Conservation (phyloP, 129 eudicot species). For the Oenanthe sinensis region DNA sequence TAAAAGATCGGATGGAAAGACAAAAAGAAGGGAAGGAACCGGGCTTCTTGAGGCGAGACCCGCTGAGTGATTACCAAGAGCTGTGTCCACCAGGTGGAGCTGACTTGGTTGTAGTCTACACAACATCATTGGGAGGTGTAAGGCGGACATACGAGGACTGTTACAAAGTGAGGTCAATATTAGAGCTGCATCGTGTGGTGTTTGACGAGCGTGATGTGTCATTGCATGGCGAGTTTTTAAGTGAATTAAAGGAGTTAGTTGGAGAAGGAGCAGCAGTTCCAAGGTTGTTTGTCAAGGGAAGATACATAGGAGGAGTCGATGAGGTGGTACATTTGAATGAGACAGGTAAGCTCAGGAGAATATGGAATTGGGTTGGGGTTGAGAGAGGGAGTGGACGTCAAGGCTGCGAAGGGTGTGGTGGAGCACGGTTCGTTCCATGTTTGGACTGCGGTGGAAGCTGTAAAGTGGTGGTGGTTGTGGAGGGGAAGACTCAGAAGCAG, state of each 20-base stretch:
- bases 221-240: constrained; percentile 49
- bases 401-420: constrained; percentile 83
- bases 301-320: constrained; percentile 73
- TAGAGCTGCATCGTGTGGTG: constrained; percentile 62
- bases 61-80: constrained; percentile 71
- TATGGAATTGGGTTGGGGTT: constrained; percentile 57
- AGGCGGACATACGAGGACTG: constrained; percentile 77
- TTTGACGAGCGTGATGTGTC: constrained; percentile 72
- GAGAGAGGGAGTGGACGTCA: constrained; percentile 63
- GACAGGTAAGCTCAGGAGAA: constrained; percentile 58
- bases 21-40: constrained; percentile 61
- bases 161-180: constrained; percentile 44
- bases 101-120: constrained; percentile 63
- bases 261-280: constrained; percentile 49
- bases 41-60: constrained; percentile 40
- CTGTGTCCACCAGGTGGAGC: constrained; percentile 80
- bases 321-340: constrained; percentile 72
- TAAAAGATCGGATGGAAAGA: constrained; percentile 50
- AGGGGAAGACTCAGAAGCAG: constrained; percentile 24
- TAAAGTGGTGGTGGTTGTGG: constrained; percentile 44
- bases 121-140: constrained; percentile 83
- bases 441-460: constrained; percentile 86
- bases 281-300: constrained; percentile 75
- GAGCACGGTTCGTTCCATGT: constrained; percentile 81
- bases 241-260: constrained; percentile 50